Conservation (phyloP, 2,329 filamentous ascomycete genomes). For the Chaetomium strumarium region DNA sequence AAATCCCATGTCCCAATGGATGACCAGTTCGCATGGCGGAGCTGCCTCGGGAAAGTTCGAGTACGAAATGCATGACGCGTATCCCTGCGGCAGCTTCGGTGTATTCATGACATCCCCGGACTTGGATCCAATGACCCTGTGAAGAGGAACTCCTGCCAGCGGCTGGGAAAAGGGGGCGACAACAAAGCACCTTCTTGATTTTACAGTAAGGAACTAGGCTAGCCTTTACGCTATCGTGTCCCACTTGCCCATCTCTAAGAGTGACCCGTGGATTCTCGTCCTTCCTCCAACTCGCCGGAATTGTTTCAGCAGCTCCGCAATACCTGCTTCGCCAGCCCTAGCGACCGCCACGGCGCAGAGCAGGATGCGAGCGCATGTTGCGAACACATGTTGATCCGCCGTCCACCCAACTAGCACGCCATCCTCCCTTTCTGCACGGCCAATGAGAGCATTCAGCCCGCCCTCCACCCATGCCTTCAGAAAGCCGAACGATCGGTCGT, state of each 20-base stretch:
- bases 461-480: constrained; percentile 18
- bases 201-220: neutral
- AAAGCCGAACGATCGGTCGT: neutral
- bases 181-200: neutral
- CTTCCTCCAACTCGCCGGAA: constrained; percentile 14
- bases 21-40: neutral
- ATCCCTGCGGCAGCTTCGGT: too few relatives aligned
- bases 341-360: constrained; percentile 19
- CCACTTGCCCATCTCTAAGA: constrained; percentile 19
- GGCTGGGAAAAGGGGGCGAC: neutral
- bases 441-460: constrained; percentile 18
- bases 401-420: constrained; percentile 24
- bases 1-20: too few relatives aligned
- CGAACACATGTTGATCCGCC: constrained; percentile 28
- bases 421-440: constrained; percentile 17
- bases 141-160: neutral
- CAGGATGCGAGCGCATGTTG: constrained; percentile 22
- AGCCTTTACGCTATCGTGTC: neutral
- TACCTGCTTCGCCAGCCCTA: neutral
- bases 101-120: too few relatives aligned
- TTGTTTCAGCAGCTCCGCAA: constrained; percentile 16
- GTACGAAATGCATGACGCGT: too few relatives aligned
- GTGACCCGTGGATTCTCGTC: constrained; percentile 23
- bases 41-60: too few relatives aligned
- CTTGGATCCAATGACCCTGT: too few relatives aligned